Percentiles rank a stretch among this genome's conserved stretches.
phyloP scores from a whole-genome alignment of 2,329 filamentous ascomycete species.

The Rhynchosporium graminicola region DNA sequence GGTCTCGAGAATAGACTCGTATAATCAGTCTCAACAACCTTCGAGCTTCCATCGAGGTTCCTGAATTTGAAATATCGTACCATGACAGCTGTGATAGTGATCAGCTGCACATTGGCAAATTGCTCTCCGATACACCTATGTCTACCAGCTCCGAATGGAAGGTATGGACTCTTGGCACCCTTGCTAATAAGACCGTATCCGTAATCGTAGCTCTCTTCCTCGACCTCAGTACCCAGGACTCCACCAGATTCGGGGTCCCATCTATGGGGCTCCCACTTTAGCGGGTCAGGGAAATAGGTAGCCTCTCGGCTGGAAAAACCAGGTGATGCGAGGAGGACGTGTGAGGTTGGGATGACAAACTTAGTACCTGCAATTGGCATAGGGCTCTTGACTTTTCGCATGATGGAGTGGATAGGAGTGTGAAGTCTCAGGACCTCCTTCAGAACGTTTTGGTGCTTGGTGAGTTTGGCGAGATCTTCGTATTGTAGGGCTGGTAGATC shows the following conservation, averaged over 20 bases:
- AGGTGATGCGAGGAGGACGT: slow-evolving; percentile 81
- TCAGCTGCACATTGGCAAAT: slow-evolving; percentile 90
- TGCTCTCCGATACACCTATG: slow-evolving; percentile 97
- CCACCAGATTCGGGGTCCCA: slow-evolving; percentile 72
- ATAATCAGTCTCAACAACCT: slow-evolving; percentile 69
- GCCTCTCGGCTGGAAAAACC: slow-evolving; percentile 75
- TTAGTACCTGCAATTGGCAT: slow-evolving; percentile 82
- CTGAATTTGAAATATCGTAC: slow-evolving; percentile 79
- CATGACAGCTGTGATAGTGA: slow-evolving; percentile 77
- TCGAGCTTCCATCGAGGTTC: slow-evolving; percentile 70
- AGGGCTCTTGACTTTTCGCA: slow-evolving; percentile 87
- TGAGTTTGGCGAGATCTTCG: slow-evolving; percentile 75
- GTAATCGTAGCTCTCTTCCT: slow-evolving; percentile 83
- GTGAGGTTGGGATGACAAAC: slow-evolving; percentile 77
- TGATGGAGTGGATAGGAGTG: slow-evolving; percentile 91
- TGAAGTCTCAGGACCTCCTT: slow-evolving; percentile 92
- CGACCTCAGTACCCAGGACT: slow-evolving; percentile 53
- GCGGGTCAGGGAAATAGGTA: slow-evolving; percentile 78
- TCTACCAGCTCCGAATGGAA: slow-evolving; percentile 90
- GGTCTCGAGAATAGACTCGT: slow-evolving; percentile 73
- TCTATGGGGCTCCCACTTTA: slow-evolving; percentile 85
- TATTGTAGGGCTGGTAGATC: slow-evolving; percentile 75
- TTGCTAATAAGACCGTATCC: slow-evolving; percentile 93
- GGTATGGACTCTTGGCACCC: slow-evolving; percentile 84
- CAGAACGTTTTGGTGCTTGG: slow-evolving; percentile 80